phyloP scores from a whole-genome alignment of 176 grass and related monocot species.

The Zoysia japonica region DNA sequence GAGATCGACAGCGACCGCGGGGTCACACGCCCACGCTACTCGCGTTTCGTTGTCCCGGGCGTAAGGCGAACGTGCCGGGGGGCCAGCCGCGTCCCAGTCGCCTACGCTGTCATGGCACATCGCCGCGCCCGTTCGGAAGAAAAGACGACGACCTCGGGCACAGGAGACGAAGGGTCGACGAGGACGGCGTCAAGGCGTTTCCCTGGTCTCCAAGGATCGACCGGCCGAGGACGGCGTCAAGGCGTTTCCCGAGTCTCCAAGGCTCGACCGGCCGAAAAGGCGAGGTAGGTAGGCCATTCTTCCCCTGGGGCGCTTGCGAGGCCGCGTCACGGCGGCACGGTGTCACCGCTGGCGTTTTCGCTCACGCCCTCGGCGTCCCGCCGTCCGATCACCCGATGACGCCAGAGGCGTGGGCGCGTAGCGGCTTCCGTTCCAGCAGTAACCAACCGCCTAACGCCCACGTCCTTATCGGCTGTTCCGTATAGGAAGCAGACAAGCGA shows the following conservation, averaged over 20 bases:
- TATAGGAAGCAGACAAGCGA: not conserved
- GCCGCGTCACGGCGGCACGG: not conserved
- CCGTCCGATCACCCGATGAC: not conserved
- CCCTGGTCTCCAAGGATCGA: too few relatives aligned
- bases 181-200: too few relatives aligned
- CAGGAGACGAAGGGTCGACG: too few relatives aligned
- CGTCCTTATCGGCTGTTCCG: conserved; percentile 13
- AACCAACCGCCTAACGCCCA: conserved; percentile 37
- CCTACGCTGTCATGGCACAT: not conserved
- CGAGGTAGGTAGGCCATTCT: not conserved
- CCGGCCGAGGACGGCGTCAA: not conserved
- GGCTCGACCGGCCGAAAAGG: not conserved
- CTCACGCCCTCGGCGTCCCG: not conserved
- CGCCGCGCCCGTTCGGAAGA: not conserved
- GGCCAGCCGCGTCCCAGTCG: not conserved
- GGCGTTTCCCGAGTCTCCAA: not conserved
- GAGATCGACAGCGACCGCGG: too few relatives aligned
- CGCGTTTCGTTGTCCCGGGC: not conserved
- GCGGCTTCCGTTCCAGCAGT: not conserved
- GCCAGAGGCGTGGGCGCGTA: conserved; percentile 6
- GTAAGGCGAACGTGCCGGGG: too few relatives aligned
- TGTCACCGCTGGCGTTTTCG: not conserved
- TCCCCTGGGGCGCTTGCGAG: not conserved
- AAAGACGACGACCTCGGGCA: too few relatives aligned
- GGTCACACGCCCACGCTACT: not conserved